A percentile compares a stretch with the other conserved stretches of the same genome.
These are phyloP conservation scores for Monilinia fructicola DNA, from an alignment of 2,329 filamentous ascomycete species.

Conservation along the genomic window DNA sequence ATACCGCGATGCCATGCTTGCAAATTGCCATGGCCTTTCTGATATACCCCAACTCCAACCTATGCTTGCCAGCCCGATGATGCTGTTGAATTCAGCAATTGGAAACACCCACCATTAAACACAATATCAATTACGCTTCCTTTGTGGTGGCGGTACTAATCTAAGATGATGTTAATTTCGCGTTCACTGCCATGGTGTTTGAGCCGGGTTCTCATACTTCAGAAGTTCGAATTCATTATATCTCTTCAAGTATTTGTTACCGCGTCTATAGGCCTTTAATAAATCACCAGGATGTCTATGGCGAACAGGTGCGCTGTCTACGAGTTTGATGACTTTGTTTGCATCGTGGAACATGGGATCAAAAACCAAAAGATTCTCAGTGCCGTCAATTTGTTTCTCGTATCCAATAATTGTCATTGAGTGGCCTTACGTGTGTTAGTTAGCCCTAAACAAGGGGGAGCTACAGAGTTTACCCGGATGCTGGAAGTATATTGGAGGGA, in stretches of 20 bases:
- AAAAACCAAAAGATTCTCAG: conserved; percentile 75
- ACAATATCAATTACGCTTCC: neutral
- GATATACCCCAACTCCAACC: conserved; percentile 11
- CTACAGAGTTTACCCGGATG: conserved; percentile 58
- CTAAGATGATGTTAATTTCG: neutral
- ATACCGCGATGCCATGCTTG: conserved; percentile 1
- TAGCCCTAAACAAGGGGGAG: conserved; percentile 1
- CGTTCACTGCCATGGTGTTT: neutral
- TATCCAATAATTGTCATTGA: conserved; percentile 88
- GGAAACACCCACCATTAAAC: neutral
- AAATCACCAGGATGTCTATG: conserved; percentile 52
- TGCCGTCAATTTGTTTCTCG: conserved; percentile 65
- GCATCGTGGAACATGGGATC: conserved; percentile 81
- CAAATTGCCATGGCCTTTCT: neutral
- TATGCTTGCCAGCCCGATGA: neutral
- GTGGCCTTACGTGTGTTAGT: conserved; percentile 58
- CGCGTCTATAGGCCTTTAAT: conserved; percentile 73
- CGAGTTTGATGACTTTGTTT: conserved; percentile 58
- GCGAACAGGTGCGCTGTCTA: conserved; percentile 48
- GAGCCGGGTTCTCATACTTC: conserved; percentile 45
- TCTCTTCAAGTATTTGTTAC: conserved; percentile 63
- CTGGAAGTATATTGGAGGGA: conserved; percentile 89
- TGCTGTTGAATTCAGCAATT: neutral
- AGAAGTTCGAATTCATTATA: conserved; percentile 79
- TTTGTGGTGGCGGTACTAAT: neutral